Evolutionary conservation across 257 asterid species (phyloP).

Genomic region (Haberlea rhodopensis): DNA sequence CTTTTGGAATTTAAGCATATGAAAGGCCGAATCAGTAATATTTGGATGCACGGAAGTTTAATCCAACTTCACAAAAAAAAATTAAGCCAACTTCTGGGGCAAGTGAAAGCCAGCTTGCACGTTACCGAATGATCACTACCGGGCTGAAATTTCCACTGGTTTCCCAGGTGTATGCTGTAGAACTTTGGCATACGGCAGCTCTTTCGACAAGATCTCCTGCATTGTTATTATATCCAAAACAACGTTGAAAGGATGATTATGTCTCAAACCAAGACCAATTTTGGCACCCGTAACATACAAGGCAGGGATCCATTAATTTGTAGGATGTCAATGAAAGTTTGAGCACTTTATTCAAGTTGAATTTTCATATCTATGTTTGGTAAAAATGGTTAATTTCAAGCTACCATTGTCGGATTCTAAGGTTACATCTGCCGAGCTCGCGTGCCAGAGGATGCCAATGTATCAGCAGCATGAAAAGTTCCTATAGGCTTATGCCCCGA

Average conservation of each 20-base stretch:
- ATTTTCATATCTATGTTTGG: too few species aligned
- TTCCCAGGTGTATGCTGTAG: conserved; percentile 73
- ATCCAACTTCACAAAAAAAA: neutral
- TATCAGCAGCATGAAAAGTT: too few species aligned
- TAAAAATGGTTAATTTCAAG: too few species aligned
- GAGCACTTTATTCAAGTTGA: too few species aligned
- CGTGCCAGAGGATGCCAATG: too few species aligned
- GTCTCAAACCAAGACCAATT: neutral
- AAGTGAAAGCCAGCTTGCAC: conserved; percentile 1
- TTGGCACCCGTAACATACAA: too few species aligned
- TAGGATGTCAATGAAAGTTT: too few species aligned
- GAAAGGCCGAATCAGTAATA: neutral
- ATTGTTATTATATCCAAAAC: neutral
- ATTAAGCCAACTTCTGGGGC: neutral
- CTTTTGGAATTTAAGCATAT: neutral
- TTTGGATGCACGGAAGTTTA: neutral
- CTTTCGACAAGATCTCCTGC: conserved; percentile 65
- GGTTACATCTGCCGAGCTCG: too few species aligned
- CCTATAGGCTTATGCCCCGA: too few species aligned
- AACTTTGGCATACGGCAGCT: conserved; percentile 59
- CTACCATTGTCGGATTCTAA: too few species aligned
- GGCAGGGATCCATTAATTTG: too few species aligned
- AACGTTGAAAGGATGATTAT: neutral
- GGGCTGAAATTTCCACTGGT: conserved; percentile 51
- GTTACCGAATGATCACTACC: conserved; percentile 8